These are phyloP conservation scores for Podaxis sp. DNA, from an alignment of 768 basidiomycete genomes.

Conservation along the genomic window DNA sequence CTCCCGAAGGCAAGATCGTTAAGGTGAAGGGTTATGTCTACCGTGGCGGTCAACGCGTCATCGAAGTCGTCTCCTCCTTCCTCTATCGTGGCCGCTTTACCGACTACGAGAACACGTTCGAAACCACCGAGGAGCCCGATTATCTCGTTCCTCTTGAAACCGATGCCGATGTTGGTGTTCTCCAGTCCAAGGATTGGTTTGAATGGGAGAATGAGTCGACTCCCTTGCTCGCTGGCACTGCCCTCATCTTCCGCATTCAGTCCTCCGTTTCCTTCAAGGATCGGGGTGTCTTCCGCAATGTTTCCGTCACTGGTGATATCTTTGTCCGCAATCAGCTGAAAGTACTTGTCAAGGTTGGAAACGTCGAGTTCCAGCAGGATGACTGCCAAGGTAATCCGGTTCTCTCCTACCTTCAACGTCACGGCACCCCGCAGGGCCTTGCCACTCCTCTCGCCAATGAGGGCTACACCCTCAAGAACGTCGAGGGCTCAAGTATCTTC, in stretches of 20 bases:
- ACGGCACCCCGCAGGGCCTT: conserved; percentile 76
- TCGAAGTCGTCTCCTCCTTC: conserved; percentile 94
- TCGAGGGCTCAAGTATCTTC: conserved; percentile 61
- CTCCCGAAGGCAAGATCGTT: conserved; percentile 90
- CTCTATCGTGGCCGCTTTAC: conserved; percentile 92
- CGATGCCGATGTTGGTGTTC: conserved; percentile 82
- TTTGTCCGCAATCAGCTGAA: conserved; percentile 89
- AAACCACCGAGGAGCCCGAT: conserved; percentile 84
- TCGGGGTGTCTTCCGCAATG: conserved; percentile 76
- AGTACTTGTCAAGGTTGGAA: conserved; percentile 82
- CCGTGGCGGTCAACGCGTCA: conserved; percentile 73
- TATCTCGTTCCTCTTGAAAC: conserved; percentile 73
- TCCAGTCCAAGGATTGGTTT: conserved; percentile 98
- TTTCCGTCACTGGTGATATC: conserved; percentile 79
- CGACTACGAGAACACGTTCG: conserved; percentile 96
- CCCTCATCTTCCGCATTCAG: conserved; percentile 84
- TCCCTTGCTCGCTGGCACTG: conserved; percentile 75
- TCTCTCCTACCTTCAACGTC: conserved; percentile 86
- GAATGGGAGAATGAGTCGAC: conserved; percentile 84
- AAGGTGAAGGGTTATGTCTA: conserved; percentile 82
- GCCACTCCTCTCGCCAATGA: conserved; percentile 75
- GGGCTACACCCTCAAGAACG: conserved; percentile 77
- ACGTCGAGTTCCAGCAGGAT: conserved; percentile 81
- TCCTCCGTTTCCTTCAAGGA: conserved; percentile 91
- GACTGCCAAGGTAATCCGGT: conserved; percentile 93